Evolutionary conservation across 2,329 filamentous ascomycete species (phyloP).

Genomic region (Verticillium klebahnii): DNA sequence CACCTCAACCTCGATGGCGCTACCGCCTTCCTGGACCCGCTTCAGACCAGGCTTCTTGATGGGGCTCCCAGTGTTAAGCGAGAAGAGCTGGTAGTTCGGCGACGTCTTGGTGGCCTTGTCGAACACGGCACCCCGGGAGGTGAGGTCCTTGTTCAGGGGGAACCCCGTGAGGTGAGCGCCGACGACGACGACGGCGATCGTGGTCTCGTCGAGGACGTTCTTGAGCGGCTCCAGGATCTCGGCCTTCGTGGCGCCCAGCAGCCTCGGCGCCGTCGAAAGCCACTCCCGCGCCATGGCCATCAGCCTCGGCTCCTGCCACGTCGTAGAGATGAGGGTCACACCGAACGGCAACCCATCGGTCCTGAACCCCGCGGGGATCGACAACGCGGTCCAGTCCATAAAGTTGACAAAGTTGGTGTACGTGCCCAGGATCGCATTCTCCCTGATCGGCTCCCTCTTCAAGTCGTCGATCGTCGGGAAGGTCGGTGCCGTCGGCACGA

Average conservation of each 20-base stretch:
- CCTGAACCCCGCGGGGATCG: constrained; percentile 44
- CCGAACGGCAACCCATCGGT: constrained; percentile 31
- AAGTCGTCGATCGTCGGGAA: constrained; percentile 48
- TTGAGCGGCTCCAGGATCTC: constrained; percentile 5
- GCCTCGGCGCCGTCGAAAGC: constrained; percentile 15
- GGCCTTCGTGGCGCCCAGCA: constrained; percentile 22
- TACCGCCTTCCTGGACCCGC: constrained; percentile 19
- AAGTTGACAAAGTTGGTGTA: constrained; percentile 61
- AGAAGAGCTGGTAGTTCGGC: constrained; percentile 22
- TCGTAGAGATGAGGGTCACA: constrained; percentile 28
- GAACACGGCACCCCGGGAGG: constrained; percentile 21
- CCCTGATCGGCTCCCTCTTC: constrained; percentile 42
- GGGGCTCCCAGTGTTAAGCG: constrained; percentile 14
- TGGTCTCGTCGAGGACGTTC: constrained; percentile 8
- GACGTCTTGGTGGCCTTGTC: constrained; percentile 21
- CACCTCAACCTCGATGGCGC: constrained; percentile 27
- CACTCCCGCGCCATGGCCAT: constrained; percentile 22
- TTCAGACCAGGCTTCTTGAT: constrained; percentile 26
- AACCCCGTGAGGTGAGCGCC: constrained; percentile 29
- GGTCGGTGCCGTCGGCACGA: constrained; percentile 53
- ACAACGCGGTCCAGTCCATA: constrained; percentile 49
- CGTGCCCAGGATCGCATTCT: constrained; percentile 49
- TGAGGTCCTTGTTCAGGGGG: constrained; percentile 27
- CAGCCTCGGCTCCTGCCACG: constrained; percentile 28
- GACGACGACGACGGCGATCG: constrained; percentile 24